phyloP scores from a whole-genome alignment of 768 basidiomycete genomes.

The Coprinopsis sp. region DNA sequence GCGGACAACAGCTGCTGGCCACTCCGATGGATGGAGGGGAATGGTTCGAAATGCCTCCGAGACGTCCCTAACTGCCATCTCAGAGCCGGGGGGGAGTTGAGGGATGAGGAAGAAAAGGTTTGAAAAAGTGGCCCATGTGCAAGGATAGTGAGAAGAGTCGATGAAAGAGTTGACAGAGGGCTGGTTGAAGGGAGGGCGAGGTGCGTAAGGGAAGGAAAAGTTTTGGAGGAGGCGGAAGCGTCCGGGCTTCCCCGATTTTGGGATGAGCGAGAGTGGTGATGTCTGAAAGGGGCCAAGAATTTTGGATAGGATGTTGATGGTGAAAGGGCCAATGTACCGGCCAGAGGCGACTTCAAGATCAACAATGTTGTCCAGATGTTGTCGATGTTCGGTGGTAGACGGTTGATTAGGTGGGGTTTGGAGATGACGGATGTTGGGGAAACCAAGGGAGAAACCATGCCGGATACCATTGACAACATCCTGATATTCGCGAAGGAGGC shows the following conservation, averaged over 20 bases:
- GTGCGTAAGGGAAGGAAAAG: slow-evolving; percentile 23
- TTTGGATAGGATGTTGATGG: slow-evolving; percentile 9
- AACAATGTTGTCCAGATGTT: slow-evolving; percentile 16
- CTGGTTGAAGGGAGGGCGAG: background rate
- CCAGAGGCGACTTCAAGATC: slow-evolving; percentile 18
- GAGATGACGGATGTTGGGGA: slow-evolving; percentile 24
- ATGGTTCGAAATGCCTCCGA: slow-evolving; percentile 35
- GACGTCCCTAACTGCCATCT: slow-evolving; percentile 32
- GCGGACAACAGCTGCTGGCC: slow-evolving; percentile 30
- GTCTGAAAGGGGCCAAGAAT: slow-evolving; percentile 35
- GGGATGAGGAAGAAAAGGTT: slow-evolving; percentile 25
- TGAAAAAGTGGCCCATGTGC: slow-evolving; percentile 41
- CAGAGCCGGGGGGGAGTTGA: slow-evolving; percentile 31
- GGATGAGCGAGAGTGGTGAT: slow-evolving; percentile 31
- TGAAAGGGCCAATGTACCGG: slow-evolving; percentile 29
- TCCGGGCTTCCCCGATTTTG: slow-evolving; percentile 27
- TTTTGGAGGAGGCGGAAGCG: slow-evolving; percentile 34
- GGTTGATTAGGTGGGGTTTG: slow-evolving; percentile 27
- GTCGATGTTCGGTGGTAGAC: slow-evolving; percentile 10
- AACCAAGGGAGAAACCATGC: slow-evolving; percentile 30
- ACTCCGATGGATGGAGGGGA: slow-evolving; percentile 28
- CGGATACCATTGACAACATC: slow-evolving; percentile 17
- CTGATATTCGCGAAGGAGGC: slow-evolving; percentile 22
- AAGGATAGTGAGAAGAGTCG: slow-evolving; percentile 29
- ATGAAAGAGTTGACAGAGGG: slow-evolving; percentile 32